Evolutionary conservation across 441 rosid species (phyloP), one percentile per base, ranked within the genome.

Genomic region (Pelargonium fulgidum): DNA sequence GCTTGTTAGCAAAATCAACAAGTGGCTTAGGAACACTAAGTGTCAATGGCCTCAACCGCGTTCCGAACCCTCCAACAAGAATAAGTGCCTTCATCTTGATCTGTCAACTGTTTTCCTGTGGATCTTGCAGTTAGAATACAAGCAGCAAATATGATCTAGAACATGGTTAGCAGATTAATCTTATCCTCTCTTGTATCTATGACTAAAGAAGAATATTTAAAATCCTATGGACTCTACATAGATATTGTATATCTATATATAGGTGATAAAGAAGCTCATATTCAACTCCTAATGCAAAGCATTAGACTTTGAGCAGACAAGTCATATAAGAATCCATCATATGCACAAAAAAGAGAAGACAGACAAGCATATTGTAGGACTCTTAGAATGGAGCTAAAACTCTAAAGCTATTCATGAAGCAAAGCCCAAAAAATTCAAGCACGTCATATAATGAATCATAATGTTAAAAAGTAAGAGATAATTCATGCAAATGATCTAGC

Each of bases 401-500:
- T 62, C 65, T 59, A 48, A 71, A 71, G 33, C 67, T 3, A 47
- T 67, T 47, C 24, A 62, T 56, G 36, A 33, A 3, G 24, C 14
- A 14, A 59, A 20, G 10, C 5, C 42, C 14, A 50, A 74, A 68
- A 54, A 11, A 12, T 10, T 47, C 56, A 11, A 64, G 65, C 70
- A 68, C 3, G 24, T 65, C 68, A 62, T 16, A 26, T 4, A 48
- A 29, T 14, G 12, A 75, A 66, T 58, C 29, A 39, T 14, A 66
- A 62, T 10, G 36, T 42, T 62, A 3, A 69, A 67, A 73, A 19
- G 66, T 50, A 16, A 73, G 64, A 1, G 58, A 65, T 36, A 69
- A 62, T 71, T 62, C 22, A 19, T 71, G 72, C 68, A 74, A 58
- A 70, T 16, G 72, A 68, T 63, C 52, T 71, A 77, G 67, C 69